These are phyloP conservation scores for Lenzites betulinus DNA, from an alignment of 768 basidiomycete species.

Conservation along the genomic window DNA sequence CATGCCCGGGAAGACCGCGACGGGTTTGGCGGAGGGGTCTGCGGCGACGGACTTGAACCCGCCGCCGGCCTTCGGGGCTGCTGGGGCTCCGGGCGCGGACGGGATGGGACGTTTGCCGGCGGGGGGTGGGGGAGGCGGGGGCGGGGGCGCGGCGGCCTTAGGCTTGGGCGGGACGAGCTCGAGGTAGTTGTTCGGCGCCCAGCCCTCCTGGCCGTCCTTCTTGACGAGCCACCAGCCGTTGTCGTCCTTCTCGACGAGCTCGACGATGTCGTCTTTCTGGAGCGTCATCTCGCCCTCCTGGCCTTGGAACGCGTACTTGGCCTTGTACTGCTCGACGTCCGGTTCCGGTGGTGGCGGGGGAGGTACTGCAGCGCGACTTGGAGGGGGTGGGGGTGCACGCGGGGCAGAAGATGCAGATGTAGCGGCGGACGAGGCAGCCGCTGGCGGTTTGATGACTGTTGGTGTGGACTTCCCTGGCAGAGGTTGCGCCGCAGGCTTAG, in stretches of 20 bases:
- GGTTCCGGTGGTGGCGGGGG: constrained; percentile 59
- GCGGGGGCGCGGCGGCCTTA: constrained; percentile 64
- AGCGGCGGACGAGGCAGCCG: constrained; percentile 38
- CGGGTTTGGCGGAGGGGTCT: constrained; percentile 69
- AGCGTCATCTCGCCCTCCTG: constrained; percentile 91
- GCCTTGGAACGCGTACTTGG: constrained; percentile 90
- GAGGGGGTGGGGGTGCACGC: constrained; percentile 47
- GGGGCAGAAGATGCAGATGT: constrained; percentile 40
- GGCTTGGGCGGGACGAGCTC: constrained; percentile 74
- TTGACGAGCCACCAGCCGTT: constrained; percentile 99
- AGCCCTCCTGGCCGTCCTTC: constrained; percentile 81
- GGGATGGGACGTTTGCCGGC: constrained; percentile 41
- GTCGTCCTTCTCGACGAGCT: constrained; percentile 87
- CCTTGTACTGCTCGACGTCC: constrained; percentile 75
- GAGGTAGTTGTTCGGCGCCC: constrained; percentile 94
- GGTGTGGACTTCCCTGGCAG: constrained; percentile 59
- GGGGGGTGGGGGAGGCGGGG: constrained; percentile 59
- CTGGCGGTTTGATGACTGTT: constrained; percentile 38
- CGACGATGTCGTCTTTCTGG: constrained; percentile 89
- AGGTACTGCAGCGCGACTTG: constrained; percentile 35
- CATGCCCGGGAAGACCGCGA: constrained; percentile 83
- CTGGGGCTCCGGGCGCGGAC: constrained; percentile 37
- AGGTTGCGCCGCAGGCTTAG: constrained; percentile 62
- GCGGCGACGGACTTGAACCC: constrained; percentile 48
- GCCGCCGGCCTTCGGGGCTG: constrained; percentile 19